Base-by-base conservation (phyloP, 1,139 yeast species). In the Zygosaccharomyces sapae region DNA sequence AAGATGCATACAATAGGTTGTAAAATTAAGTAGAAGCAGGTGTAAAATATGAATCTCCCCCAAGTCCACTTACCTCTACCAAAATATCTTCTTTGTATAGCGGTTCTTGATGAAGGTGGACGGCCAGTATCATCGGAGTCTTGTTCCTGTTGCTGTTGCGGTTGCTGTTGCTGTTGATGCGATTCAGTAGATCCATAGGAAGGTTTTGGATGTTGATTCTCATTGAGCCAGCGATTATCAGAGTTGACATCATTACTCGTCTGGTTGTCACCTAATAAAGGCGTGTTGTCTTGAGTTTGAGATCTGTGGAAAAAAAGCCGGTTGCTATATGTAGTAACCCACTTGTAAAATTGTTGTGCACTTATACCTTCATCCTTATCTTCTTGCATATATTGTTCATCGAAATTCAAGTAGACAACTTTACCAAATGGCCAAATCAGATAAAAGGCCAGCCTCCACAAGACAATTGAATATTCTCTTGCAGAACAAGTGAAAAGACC, bases 41-140 rank as follows among this genome's bases (percentile, higher is more conserved):
- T n/a, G 62, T 82, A 92, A 62, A 88, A 92, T 12, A 83, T 65
- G 38, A 90, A 75, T 55, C 98, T 76, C 1, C 96, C 96, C 34
- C 82, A 65, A 18, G 85, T 81, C 98, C 98, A 92, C 55, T 81
- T 73, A 25, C 98, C 98, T 65, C 98, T 77, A 30, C 98, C 98
- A 66, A 92, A 92, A 46, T 81, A 74, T 51, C 98, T 70, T 30
- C 74, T 70, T 55, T 80, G 80, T 38, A 73, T 69, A 51, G 73
- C 74, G 24, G 67, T 67, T 8, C 57, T 64, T 7, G 41, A 37
- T 13, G 46, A 35, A 13, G 19, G 16, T 25, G 44, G 24, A 30
- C 36, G 29, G 13, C 33, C 31, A 2, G 25, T 43, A 6, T 43
- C 45, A 30, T 27, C 20, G 12, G 19, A 8, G 10, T 31, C 36